These are phyloP conservation scores for Wickerhamomyces bovis DNA, from an alignment of 805 yeast genomes.

Conservation along the genomic window DNA sequence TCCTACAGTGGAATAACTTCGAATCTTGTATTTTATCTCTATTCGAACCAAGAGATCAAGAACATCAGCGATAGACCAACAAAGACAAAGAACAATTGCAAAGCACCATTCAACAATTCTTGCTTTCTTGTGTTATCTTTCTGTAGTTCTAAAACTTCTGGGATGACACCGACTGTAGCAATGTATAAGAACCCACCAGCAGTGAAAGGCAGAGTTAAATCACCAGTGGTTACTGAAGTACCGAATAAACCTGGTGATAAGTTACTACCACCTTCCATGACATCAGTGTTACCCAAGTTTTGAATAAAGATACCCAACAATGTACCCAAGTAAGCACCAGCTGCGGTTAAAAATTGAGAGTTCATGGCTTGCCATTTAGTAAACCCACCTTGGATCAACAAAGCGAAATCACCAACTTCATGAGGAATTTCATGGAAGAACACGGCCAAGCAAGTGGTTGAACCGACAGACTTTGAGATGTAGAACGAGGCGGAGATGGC, in stretches of 20 bases:
- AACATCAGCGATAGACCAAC: conserved; percentile 58
- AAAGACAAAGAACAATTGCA: conserved; percentile 43
- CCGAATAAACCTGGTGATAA: conserved; percentile 39
- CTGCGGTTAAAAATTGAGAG: conserved; percentile 60
- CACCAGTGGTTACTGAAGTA: conserved; percentile 44
- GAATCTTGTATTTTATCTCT: background rate
- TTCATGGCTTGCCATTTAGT: conserved; percentile 59
- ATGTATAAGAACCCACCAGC: conserved; percentile 75
- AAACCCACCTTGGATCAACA: conserved; percentile 63
- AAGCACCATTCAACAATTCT: conserved; percentile 34
- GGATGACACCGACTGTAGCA: conserved; percentile 70
- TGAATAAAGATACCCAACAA: conserved; percentile 56
- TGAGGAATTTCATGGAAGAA: conserved; percentile 78
- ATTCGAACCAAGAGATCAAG: conserved; percentile 26
- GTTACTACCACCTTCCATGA: background rate
- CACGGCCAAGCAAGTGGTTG: conserved; percentile 64
- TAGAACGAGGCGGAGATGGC: conserved; percentile 70
- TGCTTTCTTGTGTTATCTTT: conserved; percentile 28
- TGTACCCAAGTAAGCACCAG: conserved; percentile 63
- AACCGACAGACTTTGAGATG: conserved; percentile 52
- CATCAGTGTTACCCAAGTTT: conserved; percentile 24
- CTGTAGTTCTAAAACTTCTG: conserved; percentile 52
- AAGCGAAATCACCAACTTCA: conserved; percentile 75
- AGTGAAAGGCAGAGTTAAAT: conserved; percentile 59
- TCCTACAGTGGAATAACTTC: too few species aligned